A percentile compares a stretch with the other conserved stretches of the same genome.
phyloP scores from a whole-genome alignment of 1,139 yeast species.

The Nakaseomyces glabratus region DNA sequence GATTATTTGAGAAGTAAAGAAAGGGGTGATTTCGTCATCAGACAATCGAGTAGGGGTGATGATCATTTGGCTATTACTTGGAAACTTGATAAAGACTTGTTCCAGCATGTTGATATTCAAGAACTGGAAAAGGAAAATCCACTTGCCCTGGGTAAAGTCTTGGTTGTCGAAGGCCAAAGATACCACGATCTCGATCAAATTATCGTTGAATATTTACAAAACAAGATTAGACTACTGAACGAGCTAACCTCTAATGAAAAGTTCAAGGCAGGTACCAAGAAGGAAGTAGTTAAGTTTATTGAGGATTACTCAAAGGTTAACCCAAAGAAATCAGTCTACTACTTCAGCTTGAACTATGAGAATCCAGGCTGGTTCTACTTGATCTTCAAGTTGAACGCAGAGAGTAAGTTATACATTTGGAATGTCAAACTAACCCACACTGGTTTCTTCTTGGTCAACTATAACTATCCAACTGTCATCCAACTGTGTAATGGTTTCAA shows the following conservation, averaged over 20 bases:
- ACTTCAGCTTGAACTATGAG: slow-evolving; percentile 83
- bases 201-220: slow-evolving; percentile 79
- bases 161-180: slow-evolving; percentile 56
- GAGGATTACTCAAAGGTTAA: slow-evolving; percentile 86
- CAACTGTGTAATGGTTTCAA: slow-evolving; percentile 92
- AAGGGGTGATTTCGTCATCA: slow-evolving; percentile 86
- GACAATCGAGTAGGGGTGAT: slow-evolving; percentile 88
- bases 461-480: slow-evolving; percentile 77
- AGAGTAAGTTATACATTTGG: slow-evolving; percentile 73
- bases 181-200: slow-evolving; percentile 90
- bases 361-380: slow-evolving; percentile 88
- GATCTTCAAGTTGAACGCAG: slow-evolving; percentile 70
- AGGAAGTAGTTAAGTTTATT: slow-evolving; percentile 80
- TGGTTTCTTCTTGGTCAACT: slow-evolving; percentile 73
- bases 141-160: slow-evolving; percentile 51
- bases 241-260: slow-evolving; percentile 83
- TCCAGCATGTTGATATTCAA: slow-evolving; percentile 82
- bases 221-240: slow-evolving; percentile 73
- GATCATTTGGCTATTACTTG: slow-evolving; percentile 89
- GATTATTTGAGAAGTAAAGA: slow-evolving; percentile 81
- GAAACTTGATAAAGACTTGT: slow-evolving; percentile 86
- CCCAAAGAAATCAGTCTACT: slow-evolving; percentile 82
- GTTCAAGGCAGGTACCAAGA: slow-evolving; percentile 71
- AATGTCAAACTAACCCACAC: slow-evolving; percentile 81
- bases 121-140: slow-evolving; percentile 63